Base-by-base conservation (phyloP, 2,329 filamentous ascomycete species). In the Beauveria pseudobassiana region DNA sequence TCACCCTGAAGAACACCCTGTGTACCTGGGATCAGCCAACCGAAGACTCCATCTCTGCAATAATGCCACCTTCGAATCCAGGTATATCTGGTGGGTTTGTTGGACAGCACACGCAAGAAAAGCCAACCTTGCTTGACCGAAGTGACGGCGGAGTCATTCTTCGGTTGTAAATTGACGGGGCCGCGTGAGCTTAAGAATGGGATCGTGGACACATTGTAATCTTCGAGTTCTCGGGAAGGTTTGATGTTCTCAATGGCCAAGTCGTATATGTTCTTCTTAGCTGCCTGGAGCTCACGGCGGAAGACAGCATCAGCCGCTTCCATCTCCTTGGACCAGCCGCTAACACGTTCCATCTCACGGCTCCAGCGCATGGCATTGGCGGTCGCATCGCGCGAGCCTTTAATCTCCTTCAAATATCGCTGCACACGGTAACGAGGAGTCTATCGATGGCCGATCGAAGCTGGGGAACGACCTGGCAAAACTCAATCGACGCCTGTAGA, bases 11-110 rank as follows among this genome's bases (percentile, higher is more conserved):
- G 86, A 24, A 99, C 95, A 40, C 92, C 93, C 63, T 93, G 86
- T 0, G 86, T 79, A 3, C 90, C 90, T 69, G 96, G 92, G 22
- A 95, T 84, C 5, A 99, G 81, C 86, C 92, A 98, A 24, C 95
- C 95, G 74, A 99, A 98, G 62, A 98, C 95, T 45, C 95, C 93
- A 70, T 96, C 88, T 65, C 93, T 93, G 67, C 96, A 88, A 73
- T 96, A 98, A 71, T 95, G 96, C 95, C 95, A 99, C 59, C 93
- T 84, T 63, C 91, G 85, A 28, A 91, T 83, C 95, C 95, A 99
- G 46, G 85, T 83, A n/a, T 92, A 91, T 64, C 93, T 83, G 16
- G 92, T 90, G 0, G 93, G 93, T 73, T 97, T 98, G 42, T 92
- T 93, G 1, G 90, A 87, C 8, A 93, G 78, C 1, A 87, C 90